Conservation (phyloP, 257 asterid genomes). For the Capsicum baccatum region DNA sequence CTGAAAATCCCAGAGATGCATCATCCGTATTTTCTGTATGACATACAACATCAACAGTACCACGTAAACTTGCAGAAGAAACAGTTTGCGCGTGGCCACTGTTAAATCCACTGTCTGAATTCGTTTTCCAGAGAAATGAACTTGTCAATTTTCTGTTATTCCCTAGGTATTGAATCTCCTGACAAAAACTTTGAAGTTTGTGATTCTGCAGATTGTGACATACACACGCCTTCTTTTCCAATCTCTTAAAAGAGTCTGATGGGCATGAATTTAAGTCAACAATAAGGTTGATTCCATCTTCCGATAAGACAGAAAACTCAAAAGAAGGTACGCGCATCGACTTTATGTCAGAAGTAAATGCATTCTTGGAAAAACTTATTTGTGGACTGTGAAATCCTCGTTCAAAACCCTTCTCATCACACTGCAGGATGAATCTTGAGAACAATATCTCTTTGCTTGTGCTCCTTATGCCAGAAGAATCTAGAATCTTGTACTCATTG, state of each 20-base stretch:
- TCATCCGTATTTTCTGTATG: slow-evolving; percentile 25
- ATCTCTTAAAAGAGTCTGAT: slow-evolving; percentile 36
- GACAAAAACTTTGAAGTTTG: slow-evolving; percentile 40
- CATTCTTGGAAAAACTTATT: slow-evolving; percentile 21
- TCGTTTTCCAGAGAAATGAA: slow-evolving; percentile 30
- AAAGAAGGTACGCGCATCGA: slow-evolving; percentile 31
- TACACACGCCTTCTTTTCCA: slow-evolving; percentile 30
- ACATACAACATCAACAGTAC: not conserved
- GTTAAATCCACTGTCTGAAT: slow-evolving; percentile 23
- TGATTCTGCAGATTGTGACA: slow-evolving; percentile 32
- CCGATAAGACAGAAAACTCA: slow-evolving; percentile 42
- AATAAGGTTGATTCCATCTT: slow-evolving; percentile 42
- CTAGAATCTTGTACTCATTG: slow-evolving; percentile 10
- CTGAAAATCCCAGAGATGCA: slow-evolving; percentile 17
- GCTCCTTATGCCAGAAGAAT: not conserved
- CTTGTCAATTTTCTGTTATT: slow-evolving; percentile 22
- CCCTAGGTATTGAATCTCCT: slow-evolving; percentile 41
- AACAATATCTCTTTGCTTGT: not conserved
- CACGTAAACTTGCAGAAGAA: slow-evolving; percentile 24
- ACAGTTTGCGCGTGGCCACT: slow-evolving; percentile 13
- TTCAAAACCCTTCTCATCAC: slow-evolving; percentile 16
- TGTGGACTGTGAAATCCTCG: not conserved
- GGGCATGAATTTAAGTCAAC: slow-evolving; percentile 43
- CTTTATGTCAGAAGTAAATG: slow-evolving; percentile 29
- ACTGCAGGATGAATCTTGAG: not conserved